Conservation (phyloP, 768 basidiomycete species). For the Serendipita sp. region DNA sequence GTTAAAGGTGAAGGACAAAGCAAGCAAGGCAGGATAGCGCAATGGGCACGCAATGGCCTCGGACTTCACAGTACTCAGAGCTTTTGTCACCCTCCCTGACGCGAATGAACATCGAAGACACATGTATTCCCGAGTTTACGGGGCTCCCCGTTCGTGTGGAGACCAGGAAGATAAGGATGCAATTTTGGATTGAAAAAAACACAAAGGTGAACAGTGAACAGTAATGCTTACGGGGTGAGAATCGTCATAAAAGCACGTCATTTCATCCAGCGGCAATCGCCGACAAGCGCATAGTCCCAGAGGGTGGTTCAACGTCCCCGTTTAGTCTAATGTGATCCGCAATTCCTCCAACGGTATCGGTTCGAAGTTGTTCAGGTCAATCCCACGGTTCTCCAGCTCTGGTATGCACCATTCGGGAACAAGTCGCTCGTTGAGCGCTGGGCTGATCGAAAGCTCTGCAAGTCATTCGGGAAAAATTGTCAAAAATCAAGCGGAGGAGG, state of each 20-base stretch:
- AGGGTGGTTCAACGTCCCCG: constrained; percentile 3
- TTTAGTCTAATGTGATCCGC: constrained; percentile 84
- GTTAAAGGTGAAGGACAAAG: neutral
- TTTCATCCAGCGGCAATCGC: neutral
- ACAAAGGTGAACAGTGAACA: neutral
- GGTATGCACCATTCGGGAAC: constrained; percentile 83
- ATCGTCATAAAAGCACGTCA: neutral
- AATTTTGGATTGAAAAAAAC: no score
- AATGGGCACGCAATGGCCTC: neutral
- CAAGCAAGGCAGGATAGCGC: neutral
- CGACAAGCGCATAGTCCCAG: no score
- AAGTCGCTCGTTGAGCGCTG: constrained; percentile 81
- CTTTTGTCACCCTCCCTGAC: neutral
- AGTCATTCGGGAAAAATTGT: constrained; percentile 1
- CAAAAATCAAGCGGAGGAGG: constrained; percentile 8
- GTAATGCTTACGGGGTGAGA: neutral
- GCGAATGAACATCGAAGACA: neutral
- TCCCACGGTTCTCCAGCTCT: constrained; percentile 71
- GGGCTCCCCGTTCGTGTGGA: no score
- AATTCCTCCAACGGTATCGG: constrained; percentile 96
- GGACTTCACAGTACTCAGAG: no score
- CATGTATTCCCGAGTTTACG: no score
- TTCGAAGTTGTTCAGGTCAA: constrained; percentile 80
- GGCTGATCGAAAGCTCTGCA: constrained; percentile 87
- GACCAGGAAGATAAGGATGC: no score